phyloP scores from a whole-genome alignment of 2,329 filamentous ascomycete species.

The Pseudocercospora macadamiae region DNA sequence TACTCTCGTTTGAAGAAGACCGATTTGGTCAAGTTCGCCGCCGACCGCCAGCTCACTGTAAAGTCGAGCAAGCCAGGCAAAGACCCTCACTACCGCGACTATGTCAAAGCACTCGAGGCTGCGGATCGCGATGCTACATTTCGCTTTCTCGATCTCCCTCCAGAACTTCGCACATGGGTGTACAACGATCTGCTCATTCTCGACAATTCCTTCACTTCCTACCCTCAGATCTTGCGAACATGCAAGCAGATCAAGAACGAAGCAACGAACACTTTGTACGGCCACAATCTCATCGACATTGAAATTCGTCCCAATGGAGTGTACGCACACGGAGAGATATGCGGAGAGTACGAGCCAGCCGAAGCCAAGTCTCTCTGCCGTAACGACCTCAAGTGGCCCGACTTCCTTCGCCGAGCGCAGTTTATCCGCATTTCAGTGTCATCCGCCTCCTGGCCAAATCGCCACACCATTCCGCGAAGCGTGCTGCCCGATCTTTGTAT shows the following conservation, averaged over 20 bases:
- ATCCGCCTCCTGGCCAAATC: background rate
- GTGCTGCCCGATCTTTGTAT: background rate
- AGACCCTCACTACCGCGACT: conserved; percentile 10
- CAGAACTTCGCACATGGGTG: conserved; percentile 17
- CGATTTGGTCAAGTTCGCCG: conserved; percentile 18
- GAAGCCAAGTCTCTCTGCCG: background rate
- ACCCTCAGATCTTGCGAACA: conserved; percentile 44
- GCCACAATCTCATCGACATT: conserved; percentile 52
- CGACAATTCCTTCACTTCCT: conserved; percentile 34
- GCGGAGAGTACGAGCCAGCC: conserved; percentile 3
- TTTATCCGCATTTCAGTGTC: conserved; percentile 11
- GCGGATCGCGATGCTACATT: conserved; percentile 16
- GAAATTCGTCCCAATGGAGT: conserved; percentile 34
- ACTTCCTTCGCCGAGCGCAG: conserved; percentile 17
- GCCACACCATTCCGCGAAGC: too few relatives aligned
- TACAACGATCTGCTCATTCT: conserved; percentile 18
- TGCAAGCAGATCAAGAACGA: conserved; percentile 45
- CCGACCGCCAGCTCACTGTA: conserved; percentile 9
- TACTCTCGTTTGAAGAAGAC: conserved; percentile 18
- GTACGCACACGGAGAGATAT: conserved; percentile 14
- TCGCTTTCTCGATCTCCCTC: conserved; percentile 18
- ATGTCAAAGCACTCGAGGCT: conserved; percentile 12
- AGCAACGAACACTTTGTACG: conserved; percentile 49
- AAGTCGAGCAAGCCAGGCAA: background rate
- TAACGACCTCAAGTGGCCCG: conserved; percentile 7